phyloP scores from a whole-genome alignment of 176 grass and related monocot species.

The Oryza rufipogon region DNA sequence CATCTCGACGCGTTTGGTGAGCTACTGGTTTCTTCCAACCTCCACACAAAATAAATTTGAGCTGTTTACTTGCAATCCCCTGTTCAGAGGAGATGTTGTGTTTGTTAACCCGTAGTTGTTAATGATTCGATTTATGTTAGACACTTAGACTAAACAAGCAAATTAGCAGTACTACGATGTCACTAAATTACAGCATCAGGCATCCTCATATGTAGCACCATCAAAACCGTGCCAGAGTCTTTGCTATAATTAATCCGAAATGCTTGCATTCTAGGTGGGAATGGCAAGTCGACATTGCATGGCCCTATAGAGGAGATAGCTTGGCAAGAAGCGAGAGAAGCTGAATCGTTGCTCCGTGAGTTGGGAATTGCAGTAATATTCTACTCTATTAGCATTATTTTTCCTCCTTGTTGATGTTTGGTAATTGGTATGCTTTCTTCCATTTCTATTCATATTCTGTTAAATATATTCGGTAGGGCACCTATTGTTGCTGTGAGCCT shows the following conservation, averaged over 20 bases:
- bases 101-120: neutral
- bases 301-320: conserved; percentile 98
- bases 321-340: conserved; percentile 74
- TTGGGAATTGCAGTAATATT: conserved; percentile 85
- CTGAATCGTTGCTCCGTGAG: conserved; percentile 69
- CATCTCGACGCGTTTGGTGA: conserved; percentile 76
- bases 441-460: conserved; percentile 2
- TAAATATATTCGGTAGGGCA: conserved; percentile 14
- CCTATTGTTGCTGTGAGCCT: conserved; percentile 1
- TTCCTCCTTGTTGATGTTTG: conserved; percentile 11
- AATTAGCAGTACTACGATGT: neutral
- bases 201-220: neutral
- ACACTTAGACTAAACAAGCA: neutral
- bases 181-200: neutral
- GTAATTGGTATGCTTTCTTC: conserved; percentile 5
- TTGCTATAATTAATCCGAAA: neutral
- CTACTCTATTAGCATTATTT: conserved; percentile 33
- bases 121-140: neutral
- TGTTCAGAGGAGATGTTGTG: neutral
- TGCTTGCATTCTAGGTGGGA: conserved; percentile 56
- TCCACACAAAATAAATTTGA: neutral
- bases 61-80: neutral
- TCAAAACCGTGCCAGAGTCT: neutral
- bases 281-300: conserved; percentile 57
- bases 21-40: conserved; percentile 12